Conservation (phyloP, 78 protist species). For the Cavenderia fasciculata region DNA sequence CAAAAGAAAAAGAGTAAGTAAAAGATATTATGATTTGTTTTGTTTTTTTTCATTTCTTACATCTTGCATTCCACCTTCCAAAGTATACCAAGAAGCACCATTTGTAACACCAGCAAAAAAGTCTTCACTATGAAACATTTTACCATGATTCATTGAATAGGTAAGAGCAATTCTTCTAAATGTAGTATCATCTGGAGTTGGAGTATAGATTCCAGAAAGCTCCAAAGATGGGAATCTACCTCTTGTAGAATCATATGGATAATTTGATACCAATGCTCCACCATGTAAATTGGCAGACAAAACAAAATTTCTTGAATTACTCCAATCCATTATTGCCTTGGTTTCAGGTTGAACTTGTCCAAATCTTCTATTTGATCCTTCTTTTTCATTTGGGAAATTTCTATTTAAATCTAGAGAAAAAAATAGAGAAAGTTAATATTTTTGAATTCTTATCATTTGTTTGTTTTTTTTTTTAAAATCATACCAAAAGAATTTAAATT, state of each 20-base stretch:
- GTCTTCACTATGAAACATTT: slow-evolving; percentile 24
- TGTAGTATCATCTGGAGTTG: slow-evolving; percentile 78
- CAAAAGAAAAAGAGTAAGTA: not conserved
- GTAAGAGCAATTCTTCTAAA: slow-evolving; percentile 76
- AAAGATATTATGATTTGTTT: not conserved
- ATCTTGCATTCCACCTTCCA: slow-evolving; percentile 89
- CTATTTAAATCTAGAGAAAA: slow-evolving; percentile 88
- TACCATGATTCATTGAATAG: slow-evolving; percentile 37
- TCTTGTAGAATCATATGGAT: slow-evolving; percentile 65
- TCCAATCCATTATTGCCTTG: slow-evolving; percentile 73
- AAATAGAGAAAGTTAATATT: not conserved
- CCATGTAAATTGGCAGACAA: slow-evolving; percentile 87
- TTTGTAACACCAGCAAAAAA: slow-evolving; percentile 82
- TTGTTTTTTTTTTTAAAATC: not conserved
- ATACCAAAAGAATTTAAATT: slow-evolving; percentile 21
- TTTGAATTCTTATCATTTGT: not conserved
- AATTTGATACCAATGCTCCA: slow-evolving; percentile 84
- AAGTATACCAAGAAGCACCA: slow-evolving; percentile 87
- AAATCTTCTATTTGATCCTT: not conserved
- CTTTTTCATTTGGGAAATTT: slow-evolving; percentile 79
- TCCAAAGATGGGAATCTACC: not conserved
- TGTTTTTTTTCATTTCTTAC: not conserved
- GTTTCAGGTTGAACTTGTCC: slow-evolving; percentile 60
- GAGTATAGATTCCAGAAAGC: slow-evolving; percentile 15
- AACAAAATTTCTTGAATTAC: slow-evolving; percentile 39